Percentiles rank a stretch among this genome's conserved stretches.
These are phyloP conservation scores for Backusella mclennaniae DNA, from an alignment of 192 early-diverging fungal genomes.

Conservation along the genomic window DNA sequence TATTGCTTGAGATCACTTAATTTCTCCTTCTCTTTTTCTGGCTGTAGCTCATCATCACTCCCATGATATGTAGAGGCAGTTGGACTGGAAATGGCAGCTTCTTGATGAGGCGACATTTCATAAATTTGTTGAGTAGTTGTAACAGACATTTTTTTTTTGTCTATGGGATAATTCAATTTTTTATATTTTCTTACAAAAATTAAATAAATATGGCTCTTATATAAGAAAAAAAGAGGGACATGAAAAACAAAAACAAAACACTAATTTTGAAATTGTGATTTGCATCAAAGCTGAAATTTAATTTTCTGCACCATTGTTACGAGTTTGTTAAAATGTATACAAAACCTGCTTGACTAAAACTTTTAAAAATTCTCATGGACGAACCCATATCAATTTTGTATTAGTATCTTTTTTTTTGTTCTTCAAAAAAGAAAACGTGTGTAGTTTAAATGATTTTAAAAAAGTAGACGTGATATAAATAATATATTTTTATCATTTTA, in stretches of 20 bases:
- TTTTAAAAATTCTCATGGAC: background rate
- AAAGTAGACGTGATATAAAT: background rate
- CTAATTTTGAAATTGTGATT: background rate
- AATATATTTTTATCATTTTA: background rate
- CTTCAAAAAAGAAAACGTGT: background rate
- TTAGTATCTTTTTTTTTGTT: background rate
- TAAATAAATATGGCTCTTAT: background rate
- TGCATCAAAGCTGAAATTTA: background rate
- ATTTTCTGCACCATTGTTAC: background rate
- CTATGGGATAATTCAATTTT: background rate
- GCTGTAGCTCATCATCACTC: background rate
- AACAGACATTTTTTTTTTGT: background rate
- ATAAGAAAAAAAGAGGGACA: background rate
- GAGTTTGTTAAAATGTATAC: background rate
- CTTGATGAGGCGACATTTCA: slow-evolving; percentile 1
- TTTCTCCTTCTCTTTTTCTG: background rate
- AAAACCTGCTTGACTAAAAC: background rate
- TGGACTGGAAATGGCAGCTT: background rate
- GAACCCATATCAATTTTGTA: background rate
- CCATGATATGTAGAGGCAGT: background rate
- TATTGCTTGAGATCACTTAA: slow-evolving; percentile 12
- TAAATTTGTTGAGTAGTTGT: background rate
- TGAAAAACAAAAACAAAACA: background rate
- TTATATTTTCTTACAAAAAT: background rate
- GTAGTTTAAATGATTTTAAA: background rate